Base-by-base conservation (phyloP, 2,329 filamentous ascomycete genomes). In the Sphaerostilbella broomeana region DNA sequence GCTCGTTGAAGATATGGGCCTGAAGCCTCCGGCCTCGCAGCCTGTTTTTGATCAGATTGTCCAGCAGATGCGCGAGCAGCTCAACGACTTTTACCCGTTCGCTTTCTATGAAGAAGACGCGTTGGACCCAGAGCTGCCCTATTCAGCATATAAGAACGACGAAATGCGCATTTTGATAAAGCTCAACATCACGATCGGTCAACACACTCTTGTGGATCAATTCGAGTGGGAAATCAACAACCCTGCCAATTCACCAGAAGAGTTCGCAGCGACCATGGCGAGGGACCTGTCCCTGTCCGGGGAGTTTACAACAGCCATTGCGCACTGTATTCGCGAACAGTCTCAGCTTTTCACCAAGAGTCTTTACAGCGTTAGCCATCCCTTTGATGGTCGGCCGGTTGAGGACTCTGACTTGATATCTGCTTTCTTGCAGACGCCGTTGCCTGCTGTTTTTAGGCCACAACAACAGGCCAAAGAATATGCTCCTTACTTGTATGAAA, bases 211-310 rank as follows among this genome's bases (percentile, higher is more conserved):
- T 18, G 83, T 95, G 24, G 92, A 98, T 55, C 92, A 97, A 59
- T 97, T 98, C 46, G 92, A 98, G 63, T 98, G 92, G 92, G 92
- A 98, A 53, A 88, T 97, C 58, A 97, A 97, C 63, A 94, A 95
- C 59, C 84, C 89, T 0, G 68, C 83, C 39, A 98, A 98, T 60
- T 94, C 85, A 0, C 88, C 92, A 3, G 92, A 98, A 63, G 87
- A 94, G 42, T 98, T 98, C 60, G 92, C 92, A 18, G 71, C 77
- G 45, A 81, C 81, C 57, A 94, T 97, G 86, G 81, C 89, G 0
- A 78, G 80, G 43, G 92, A 98, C 55, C 73, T 98, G 18, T 89
- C 89, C 4, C 73, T 98, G 13, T 87, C 86, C 1, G 92, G 92
- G 47, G 92, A 98, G 61, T 98, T 98, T 55, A 89, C 87, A 3